Conservation (phyloP, 306 rosid genomes). For the Ormosia semicastrata region DNA sequence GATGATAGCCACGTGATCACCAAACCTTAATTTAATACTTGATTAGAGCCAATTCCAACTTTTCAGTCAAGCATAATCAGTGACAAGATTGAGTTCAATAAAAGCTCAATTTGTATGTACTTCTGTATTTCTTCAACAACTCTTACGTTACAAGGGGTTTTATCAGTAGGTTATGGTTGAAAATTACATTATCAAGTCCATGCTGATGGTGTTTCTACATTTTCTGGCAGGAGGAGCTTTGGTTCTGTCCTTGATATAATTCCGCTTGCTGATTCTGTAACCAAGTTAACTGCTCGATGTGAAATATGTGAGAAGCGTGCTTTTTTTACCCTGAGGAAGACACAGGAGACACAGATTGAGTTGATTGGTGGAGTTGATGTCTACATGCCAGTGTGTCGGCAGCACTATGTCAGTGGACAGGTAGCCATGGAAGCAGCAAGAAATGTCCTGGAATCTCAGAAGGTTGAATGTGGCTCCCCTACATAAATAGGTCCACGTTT, state of each 20-base stretch:
- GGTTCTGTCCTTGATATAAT: conserved; percentile 79
- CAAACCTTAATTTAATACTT: neutral
- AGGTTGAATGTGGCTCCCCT: conserved; percentile 46
- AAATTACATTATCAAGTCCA: neutral
- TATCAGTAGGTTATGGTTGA: neutral
- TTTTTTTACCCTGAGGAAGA: conserved; percentile 79
- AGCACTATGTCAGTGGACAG: conserved; percentile 74
- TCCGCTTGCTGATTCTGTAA: conserved; percentile 85
- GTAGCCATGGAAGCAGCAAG: conserved; percentile 64
- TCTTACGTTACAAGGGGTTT: neutral
- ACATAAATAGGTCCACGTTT: conserved; percentile 20
- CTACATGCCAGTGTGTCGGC: conserved; percentile 96
- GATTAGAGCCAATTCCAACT: neutral
- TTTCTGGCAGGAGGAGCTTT: conserved; percentile 70
- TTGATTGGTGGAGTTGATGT: conserved; percentile 83
- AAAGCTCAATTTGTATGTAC: neutral
- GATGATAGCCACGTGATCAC: neutral
- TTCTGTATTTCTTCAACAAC: neutral
- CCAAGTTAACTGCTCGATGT: conserved; percentile 88
- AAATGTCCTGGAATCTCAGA: conserved; percentile 51
- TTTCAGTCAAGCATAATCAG: neutral
- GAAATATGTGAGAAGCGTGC: conserved; percentile 80
- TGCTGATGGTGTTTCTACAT: conserved; percentile 24
- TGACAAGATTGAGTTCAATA: neutral
- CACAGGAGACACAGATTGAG: conserved; percentile 64